Base-by-base conservation (phyloP, 2,329 filamentous ascomycete species). In the Colletotrichum euphorbiae region DNA sequence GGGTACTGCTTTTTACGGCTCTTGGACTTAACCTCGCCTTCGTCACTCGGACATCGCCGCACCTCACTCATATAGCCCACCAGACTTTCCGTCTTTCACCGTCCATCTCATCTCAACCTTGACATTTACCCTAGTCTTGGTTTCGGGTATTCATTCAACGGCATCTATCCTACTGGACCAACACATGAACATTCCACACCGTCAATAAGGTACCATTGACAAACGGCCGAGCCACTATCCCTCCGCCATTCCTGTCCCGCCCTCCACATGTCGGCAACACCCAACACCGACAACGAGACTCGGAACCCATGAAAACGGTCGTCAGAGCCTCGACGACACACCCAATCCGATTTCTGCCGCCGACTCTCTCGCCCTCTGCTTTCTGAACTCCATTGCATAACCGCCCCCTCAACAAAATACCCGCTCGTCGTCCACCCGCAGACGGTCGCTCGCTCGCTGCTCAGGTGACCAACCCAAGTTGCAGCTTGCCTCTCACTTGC, bases 401-500 rank as follows among this genome's bases (percentile, higher is more conserved):
- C 31, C 56, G 38, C 62, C 46, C 48, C 19, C 17, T 58, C 67
- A 69, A 67, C 67, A 56, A 62, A 69, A 43, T 46, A 21, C 38
- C 33, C 12, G 36, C 54, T 33, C 43, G 62, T 28, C 66, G 42
- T 55, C 50, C 59, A 62, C 60, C 52, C 62, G 48, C 66, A 61
- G 46, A 60, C 45, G 33, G n/a, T 54, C 28, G 31, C 51, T 19
- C n/a, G 33, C 19, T 45, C 33, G 17, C 52, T 28, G 45, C 50
- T 31, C 43, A 19, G 60, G 46, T 43, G 28, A 56, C 56, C 67
- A 69, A 67, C 67, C 56, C 56, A 56, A 43, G 36, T 58, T 67
- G 62, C 67, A 69, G 55, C 48, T 62, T 69, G 48, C 51, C 55
- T 64, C 66, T 69, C 66, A 67, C 66, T 69, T 61, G 66, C 65